Evolutionary conservation across 2,329 filamentous ascomycete species (phyloP).

Genomic region (Aureobasidium mangrovei): DNA sequence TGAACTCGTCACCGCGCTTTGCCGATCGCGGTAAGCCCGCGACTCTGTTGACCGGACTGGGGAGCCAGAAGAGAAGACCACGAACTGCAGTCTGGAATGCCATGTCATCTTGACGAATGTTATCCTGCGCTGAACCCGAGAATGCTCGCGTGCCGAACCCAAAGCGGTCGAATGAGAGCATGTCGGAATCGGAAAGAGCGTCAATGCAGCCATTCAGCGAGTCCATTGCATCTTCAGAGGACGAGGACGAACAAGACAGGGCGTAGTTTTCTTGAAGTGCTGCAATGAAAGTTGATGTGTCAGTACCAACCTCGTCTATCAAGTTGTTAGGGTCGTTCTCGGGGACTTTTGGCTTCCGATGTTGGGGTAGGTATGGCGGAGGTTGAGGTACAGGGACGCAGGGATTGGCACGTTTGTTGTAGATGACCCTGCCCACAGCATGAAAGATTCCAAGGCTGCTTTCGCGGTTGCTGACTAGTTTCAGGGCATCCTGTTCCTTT

Average conservation of each 20-base stretch:
- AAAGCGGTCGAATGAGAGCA: constrained; percentile 69
- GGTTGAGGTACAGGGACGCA: constrained; percentile 36
- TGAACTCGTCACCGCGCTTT: constrained; percentile 52
- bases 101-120: constrained; percentile 85
- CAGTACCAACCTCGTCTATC: constrained; percentile 89
- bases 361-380: constrained; percentile 38
- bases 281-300: constrained; percentile 80
- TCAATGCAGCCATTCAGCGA: constrained; percentile 80
- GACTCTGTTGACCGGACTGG: constrained; percentile 67
- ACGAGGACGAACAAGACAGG: constrained; percentile 63
- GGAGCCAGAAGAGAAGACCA: constrained; percentile 76
- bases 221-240: constrained; percentile 58
- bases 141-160: constrained; percentile 46
- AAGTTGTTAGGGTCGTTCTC: constrained; percentile 53
- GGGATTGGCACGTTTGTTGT: constrained; percentile 75
- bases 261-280: constrained; percentile 91
- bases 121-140: constrained; percentile 52
- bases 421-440: constrained; percentile 88
- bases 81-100: constrained; percentile 84
- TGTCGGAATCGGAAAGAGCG: constrained; percentile 75
- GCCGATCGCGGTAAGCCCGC: constrained; percentile 29
- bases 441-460: constrained; percentile 91
- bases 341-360: constrained; percentile 34
- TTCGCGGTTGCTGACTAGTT: constrained; percentile 77
- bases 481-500: constrained; percentile 69